Conservation (phyloP, 2,329 filamentous ascomycete genomes). For the Polytolypa hystricis region DNA sequence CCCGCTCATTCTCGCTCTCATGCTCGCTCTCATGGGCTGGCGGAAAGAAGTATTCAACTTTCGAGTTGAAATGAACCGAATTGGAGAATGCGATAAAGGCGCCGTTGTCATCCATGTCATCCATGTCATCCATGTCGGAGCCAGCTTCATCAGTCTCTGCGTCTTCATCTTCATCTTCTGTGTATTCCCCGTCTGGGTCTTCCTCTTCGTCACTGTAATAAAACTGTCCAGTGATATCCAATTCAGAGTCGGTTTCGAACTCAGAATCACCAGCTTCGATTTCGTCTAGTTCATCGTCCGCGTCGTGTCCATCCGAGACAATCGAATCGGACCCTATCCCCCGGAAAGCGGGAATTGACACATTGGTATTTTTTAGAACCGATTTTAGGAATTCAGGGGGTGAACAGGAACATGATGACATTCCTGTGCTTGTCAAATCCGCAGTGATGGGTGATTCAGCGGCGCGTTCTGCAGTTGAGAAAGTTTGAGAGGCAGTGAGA, state of each 20-base stretch:
- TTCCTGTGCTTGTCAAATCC: neutral
- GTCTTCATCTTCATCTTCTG: constrained; percentile 7
- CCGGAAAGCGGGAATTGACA: neutral
- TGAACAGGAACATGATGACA: constrained; percentile 1
- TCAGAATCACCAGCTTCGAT: constrained; percentile 4
- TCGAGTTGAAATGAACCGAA: constrained; percentile 5
- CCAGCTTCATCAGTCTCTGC: constrained; percentile 4
- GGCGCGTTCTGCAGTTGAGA: neutral
- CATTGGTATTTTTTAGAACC: constrained; percentile 2
- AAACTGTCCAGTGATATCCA: constrained; percentile 4
- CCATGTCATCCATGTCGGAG: neutral
- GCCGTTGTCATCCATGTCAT: constrained; percentile 4
- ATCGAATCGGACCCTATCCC: neutral
- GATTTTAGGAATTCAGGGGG: constrained; percentile 1
- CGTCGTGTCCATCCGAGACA: neutral
- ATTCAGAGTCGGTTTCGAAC: constrained; percentile 5
- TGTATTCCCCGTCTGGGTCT: constrained; percentile 5
- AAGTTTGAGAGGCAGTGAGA: neutral
- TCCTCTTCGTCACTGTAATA: constrained; percentile 3
- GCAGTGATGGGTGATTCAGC: neutral
- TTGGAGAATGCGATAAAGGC: constrained; percentile 12
- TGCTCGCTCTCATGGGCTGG: no score
- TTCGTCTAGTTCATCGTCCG: constrained; percentile 4
- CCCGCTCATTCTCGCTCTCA: neutral
- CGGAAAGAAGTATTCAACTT: no score